A percentile compares a stretch with the other conserved stretches of the same genome.
These are phyloP conservation scores for Ophiosphaerella korrae DNA, from an alignment of 2,329 filamentous ascomycete genomes.

Conservation along the genomic window DNA sequence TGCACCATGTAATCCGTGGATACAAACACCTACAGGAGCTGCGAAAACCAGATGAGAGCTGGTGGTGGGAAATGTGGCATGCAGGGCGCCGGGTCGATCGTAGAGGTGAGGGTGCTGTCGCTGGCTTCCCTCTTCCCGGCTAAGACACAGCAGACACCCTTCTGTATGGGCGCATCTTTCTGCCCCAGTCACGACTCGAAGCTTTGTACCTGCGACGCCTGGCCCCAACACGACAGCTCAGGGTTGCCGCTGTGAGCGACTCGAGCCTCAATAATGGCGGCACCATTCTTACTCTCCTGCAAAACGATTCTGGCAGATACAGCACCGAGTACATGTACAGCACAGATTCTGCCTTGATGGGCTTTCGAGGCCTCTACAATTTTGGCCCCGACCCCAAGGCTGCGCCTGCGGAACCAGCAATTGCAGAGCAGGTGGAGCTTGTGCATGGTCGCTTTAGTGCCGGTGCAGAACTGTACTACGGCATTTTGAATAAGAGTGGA, in stretches of 20 bases:
- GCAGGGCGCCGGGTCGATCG: constrained; percentile 56
- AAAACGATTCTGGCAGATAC: constrained; percentile 86
- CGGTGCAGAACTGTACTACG: constrained; percentile 94
- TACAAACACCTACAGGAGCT: constrained; percentile 80
- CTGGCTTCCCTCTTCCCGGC: constrained; percentile 11
- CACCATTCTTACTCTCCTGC: constrained; percentile 72
- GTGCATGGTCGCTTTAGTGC: constrained; percentile 85
- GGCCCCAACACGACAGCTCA: constrained; percentile 76
- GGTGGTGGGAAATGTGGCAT: constrained; percentile 62
- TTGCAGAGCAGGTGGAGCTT: constrained; percentile 51
- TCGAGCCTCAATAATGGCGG: constrained; percentile 74
- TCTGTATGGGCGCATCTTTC: constrained; percentile 78
- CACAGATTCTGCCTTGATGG: constrained; percentile 87
- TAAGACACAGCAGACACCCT: constrained; percentile 58
- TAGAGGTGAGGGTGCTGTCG: constrained; percentile 46
- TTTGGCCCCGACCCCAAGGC: constrained; percentile 74
- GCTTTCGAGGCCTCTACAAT: constrained; percentile 89
- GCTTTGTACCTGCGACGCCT: constrained; percentile 81
- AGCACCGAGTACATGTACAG: constrained; percentile 89
- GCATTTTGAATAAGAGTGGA: constrained; percentile 89
- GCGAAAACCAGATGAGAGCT: constrained; percentile 55
- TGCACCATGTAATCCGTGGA: constrained; percentile 78
- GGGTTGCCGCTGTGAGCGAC: constrained; percentile 78
- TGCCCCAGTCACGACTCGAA: constrained; percentile 84
- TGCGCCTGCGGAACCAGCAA: constrained; percentile 28